Evolutionary conservation across 148 eudicot genomes (phyloP), one percentile per base, ranked within the genome.

Genomic region (Chenopodium album): DNA sequence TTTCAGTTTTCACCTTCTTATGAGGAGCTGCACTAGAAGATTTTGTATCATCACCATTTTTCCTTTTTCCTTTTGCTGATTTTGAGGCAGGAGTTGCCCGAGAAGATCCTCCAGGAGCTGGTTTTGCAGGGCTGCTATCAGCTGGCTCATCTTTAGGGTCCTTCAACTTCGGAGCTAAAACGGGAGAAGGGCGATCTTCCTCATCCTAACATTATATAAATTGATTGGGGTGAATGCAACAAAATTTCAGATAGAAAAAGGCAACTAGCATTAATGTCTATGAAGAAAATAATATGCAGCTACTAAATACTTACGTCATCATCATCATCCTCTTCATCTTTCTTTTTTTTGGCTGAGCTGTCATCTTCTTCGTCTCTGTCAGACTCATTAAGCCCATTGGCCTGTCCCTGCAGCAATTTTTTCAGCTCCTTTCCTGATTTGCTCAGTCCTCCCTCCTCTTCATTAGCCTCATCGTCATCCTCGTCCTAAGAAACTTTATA

Each of bases 361-460:
- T 83, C 82, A 56, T 83, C 85, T 31, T 76, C 86, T 31, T 84
- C 83, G 50, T 84, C 83, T 26, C 86, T 89, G 83, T 92, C 97
- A 71, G 99, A 95, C 74, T 95, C 99, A 87, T 92, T 85, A 71
- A 93, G 85, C 52, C 94, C 98, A 84, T 85, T 90, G 75, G 91
- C 73, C 79, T 84, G 82, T 62, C 99, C 99, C 76, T 93, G 98
- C 84, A 95, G 97, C 85, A 95, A 78, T 82, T 95, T 95, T 88
- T 95, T 92, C 90, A 95, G 86, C 88, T 95, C 99, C 84, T 89
- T 95, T 71, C 99, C 99, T 70, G 99, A 95, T 89, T 91, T 92
- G 86, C 99, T 95, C 82, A 95, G 89, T 52, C 94, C 96, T 69
- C 98, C 99, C 82, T 89, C 98, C 83, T 91, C 91, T 81, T 90